Conservation (phyloP, 169 alveolate species). For the Cryptosporidium viatorum region DNA sequence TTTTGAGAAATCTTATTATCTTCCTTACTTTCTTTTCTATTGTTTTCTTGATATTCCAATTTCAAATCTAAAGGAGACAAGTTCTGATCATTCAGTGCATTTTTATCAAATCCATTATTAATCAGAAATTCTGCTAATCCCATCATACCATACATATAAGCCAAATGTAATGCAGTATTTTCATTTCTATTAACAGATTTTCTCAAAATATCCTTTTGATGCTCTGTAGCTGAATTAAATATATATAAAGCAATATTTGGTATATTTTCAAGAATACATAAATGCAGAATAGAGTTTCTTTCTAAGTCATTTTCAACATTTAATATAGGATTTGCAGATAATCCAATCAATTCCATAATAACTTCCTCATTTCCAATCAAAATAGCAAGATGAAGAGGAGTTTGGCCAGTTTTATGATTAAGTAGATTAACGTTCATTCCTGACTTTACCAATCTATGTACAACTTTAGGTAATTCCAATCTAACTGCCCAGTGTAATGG, state of each 20-base stretch:
- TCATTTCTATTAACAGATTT: conserved; percentile 24
- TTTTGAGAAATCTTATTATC: neutral
- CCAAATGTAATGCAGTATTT: conserved; percentile 56
- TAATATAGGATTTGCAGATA: conserved; percentile 54
- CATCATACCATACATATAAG: conserved; percentile 43
- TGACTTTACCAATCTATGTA: conserved; percentile 47
- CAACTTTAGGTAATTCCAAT: conserved; percentile 43
- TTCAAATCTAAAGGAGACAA: conserved; percentile 24
- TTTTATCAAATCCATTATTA: conserved; percentile 15
- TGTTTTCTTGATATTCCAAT: neutral
- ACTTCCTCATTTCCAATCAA: conserved; percentile 28
- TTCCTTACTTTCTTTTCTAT: neutral
- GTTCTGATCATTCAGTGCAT: conserved; percentile 5
- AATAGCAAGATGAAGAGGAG: conserved; percentile 49
- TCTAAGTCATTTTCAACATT: neutral
- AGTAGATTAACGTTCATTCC: conserved; percentile 26
- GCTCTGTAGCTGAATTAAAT: conserved; percentile 29
- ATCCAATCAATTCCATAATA: conserved; percentile 25
- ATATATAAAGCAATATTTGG: conserved; percentile 52
- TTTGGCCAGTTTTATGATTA: conserved; percentile 13
- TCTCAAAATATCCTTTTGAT: conserved; percentile 25
- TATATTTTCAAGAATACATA: conserved; percentile 29
- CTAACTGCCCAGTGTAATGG: conserved; percentile 71
- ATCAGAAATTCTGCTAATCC: conserved; percentile 31
- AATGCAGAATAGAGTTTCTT: conserved; percentile 37